phyloP scores from a whole-genome alignment of 2,329 filamentous ascomycete species.

The Fusarium sterilihyphosum region DNA sequence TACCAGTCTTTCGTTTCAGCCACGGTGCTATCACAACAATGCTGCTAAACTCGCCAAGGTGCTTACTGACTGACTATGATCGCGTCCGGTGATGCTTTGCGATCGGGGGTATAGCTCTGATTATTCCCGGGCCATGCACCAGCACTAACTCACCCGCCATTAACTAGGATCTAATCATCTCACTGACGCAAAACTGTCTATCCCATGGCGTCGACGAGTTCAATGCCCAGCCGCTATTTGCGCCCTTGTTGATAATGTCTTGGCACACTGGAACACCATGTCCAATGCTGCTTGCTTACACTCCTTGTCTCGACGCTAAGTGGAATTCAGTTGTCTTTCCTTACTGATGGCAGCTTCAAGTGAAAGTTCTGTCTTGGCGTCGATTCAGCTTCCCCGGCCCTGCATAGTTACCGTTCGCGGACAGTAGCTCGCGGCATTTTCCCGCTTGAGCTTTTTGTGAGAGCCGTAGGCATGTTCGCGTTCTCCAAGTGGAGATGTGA shows the following conservation, averaged over 20 bases:
- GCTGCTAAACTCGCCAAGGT: conserved; percentile 4
- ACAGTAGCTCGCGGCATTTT: conserved; percentile 26
- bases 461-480: conserved; percentile 1
- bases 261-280: conserved; percentile 10
- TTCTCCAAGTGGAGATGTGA: conserved; percentile 15
- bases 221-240: neutral
- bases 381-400: conserved; percentile 7
- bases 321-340: conserved; percentile 19
- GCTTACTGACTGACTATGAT: conserved; percentile 6
- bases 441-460: conserved; percentile 28
- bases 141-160: conserved; percentile 21
- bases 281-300: neutral
- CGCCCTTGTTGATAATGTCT: neutral
- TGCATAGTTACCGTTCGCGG: conserved; percentile 6
- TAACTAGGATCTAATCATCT: conserved; percentile 1
- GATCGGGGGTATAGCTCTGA: neutral
- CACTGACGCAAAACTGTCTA: conserved; percentile 24
- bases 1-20: conserved; percentile 42
- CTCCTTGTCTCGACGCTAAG: conserved; percentile 13
- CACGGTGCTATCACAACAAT: conserved; percentile 8
- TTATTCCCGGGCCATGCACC: conserved; percentile 19
- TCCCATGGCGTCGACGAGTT: neutral
- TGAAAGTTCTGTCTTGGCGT: conserved; percentile 9
- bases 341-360: conserved; percentile 1
- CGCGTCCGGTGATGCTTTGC: neutral